Evolutionary conservation across 2,329 filamentous ascomycete species (phyloP), one percentile per base, ranked within the genome.

Genomic region (Rhinocladiella mackenziei): DNA sequence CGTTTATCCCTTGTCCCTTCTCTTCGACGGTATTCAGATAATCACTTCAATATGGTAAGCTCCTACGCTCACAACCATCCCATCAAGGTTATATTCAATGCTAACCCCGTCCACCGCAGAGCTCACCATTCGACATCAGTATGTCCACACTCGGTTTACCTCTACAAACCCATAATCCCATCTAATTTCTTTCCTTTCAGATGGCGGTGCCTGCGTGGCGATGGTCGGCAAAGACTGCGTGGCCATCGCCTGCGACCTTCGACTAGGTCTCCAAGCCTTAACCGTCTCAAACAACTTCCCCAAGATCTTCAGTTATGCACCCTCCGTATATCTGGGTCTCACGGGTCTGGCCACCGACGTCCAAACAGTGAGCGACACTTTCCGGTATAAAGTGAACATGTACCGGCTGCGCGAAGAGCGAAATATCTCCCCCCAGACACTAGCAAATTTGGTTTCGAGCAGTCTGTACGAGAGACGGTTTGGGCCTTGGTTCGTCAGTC

Each of bases 191-290:
- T 33, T 43, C 34, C 13, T 17, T 17, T 7, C 55, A 81, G 79
- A 83, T 69, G 91, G 91, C 73, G 91, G 91, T 68, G 91, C 91
- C 74, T 91, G 85, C 72, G 89, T 97, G 58, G 91, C 91, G 70
- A 97, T 97, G 92, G 89, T 95, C 56, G 92, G 92, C 76, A 97
- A 98, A 74, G 89, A 97, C 81, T 98, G 92, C 71, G 92, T 98
- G 51, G 92, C 92, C 71, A 97, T 98, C 66, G 92, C 92, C 67
- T 98, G 92, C 76, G 92, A 98, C 72, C 87, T 98, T 57, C 91
- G 92, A 55, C 87, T 98, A 57, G 92, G 92, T 62, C 83, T 97
- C 65, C 92, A 98, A 74, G 80, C 92, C 64, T 78, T 98, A 64
- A 98, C 92, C 53, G 86, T 98, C 48, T 96, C 89, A 68, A 98